phyloP scores from a whole-genome alignment of 2,329 filamentous ascomycete species.

The Ophiostoma ulmi region DNA sequence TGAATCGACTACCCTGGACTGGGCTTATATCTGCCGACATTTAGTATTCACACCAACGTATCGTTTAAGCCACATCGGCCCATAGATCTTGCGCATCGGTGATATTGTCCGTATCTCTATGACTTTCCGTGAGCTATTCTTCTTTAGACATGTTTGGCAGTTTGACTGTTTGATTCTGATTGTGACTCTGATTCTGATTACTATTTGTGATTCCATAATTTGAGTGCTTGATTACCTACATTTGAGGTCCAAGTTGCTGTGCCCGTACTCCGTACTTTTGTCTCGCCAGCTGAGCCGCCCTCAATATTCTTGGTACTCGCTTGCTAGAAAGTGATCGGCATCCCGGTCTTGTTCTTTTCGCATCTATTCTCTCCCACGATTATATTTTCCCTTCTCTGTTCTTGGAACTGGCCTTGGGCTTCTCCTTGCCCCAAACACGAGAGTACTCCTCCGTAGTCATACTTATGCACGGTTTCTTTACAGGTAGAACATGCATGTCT shows the following conservation, averaged over 20 bases:
- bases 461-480: not conserved
- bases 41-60: not conserved
- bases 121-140: not conserved
- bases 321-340: not conserved
- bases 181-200: not conserved
- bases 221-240: not conserved
- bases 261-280: not conserved
- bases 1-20: not conserved
- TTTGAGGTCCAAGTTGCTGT: not conserved
- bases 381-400: not conserved
- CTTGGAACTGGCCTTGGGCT: not conserved
- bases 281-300: not conserved
- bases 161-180: not conserved
- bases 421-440: not conserved
- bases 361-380: not conserved
- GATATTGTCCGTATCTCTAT: not conserved
- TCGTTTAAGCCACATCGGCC: not conserved
- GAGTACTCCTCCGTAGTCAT: not conserved
- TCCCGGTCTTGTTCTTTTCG: not conserved
- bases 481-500: slow-evolving; percentile 14
- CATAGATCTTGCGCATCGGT: not conserved
- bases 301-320: not conserved
- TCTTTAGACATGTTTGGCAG: not conserved
- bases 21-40: not conserved
- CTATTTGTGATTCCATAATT: not conserved